A percentile compares a stretch with the other conserved stretches of the same genome.
These are phyloP conservation scores for Xanthoparmelia taractica DNA, from an alignment of 495 filamentous ascomycete species.

Conservation along the genomic window DNA sequence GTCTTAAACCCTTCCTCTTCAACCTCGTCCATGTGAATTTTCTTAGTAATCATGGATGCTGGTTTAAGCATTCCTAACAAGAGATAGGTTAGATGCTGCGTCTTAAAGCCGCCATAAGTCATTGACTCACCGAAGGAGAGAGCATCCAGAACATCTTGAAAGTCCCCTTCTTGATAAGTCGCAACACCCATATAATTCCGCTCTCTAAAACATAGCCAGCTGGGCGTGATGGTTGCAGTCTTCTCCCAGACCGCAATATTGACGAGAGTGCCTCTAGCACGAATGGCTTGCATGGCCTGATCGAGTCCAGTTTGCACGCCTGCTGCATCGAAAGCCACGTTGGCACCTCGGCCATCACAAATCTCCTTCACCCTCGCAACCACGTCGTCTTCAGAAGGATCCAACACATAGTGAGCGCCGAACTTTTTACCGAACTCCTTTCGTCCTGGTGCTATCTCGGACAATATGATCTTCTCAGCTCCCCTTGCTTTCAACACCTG, in stretches of 20 bases:
- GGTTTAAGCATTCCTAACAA: too few species aligned
- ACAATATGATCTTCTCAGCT: constrained; percentile 47
- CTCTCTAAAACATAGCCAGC: constrained; percentile 42
- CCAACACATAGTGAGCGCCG: constrained; percentile 48
- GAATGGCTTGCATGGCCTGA: constrained; percentile 41
- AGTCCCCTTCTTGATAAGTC: constrained; percentile 49
- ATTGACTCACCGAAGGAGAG: constrained; percentile 38
- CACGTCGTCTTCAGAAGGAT: constrained; percentile 48
- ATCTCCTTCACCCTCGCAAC: constrained; percentile 38
- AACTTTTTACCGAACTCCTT: constrained; percentile 43
- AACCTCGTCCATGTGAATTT: too few species aligned
- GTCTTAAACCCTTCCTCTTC: too few species aligned
- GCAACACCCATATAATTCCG: constrained; percentile 44
- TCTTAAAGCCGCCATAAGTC: not conserved
- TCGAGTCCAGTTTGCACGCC: constrained; percentile 48
- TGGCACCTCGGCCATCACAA: constrained; percentile 42
- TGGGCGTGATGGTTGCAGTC: constrained; percentile 39
- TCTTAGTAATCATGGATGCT: too few species aligned
- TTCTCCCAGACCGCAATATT: constrained; percentile 60
- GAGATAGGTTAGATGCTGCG: too few species aligned
- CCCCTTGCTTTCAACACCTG: constrained; percentile 46
- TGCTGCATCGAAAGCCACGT: constrained; percentile 52
- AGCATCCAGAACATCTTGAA: constrained; percentile 47
- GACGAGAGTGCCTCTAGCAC: constrained; percentile 49
- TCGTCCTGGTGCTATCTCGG: constrained; percentile 44